Percentiles rank a stretch among this genome's conserved stretches.
Conservation (phyloP, 2,329 filamentous ascomycete genomes). For the Fusarium sp. region DNA sequence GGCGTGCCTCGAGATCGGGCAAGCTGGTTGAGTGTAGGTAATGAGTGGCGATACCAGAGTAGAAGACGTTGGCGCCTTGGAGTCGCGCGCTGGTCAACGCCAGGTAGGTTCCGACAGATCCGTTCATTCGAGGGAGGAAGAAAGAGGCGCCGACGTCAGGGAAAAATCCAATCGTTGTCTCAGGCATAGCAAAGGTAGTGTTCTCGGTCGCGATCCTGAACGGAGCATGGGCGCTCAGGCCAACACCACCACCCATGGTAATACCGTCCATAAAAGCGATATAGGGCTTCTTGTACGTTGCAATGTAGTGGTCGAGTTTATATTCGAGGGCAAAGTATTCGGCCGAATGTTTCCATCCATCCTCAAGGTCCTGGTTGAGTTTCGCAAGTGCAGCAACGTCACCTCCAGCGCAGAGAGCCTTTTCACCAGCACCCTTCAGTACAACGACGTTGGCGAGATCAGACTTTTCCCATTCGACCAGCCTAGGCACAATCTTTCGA, state of each 20-base stretch:
- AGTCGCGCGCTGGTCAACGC: constrained; percentile 89
- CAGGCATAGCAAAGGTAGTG: constrained; percentile 97
- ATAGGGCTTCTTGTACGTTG: constrained; percentile 92
- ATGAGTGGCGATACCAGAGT: constrained; percentile 92
- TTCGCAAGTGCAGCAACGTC: constrained; percentile 85
- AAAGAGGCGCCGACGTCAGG: constrained; percentile 97
- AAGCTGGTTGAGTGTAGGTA: constrained; percentile 93
- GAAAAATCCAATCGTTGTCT: constrained; percentile 98
- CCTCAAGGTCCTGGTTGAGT: constrained; percentile 74
- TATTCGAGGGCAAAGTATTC: constrained; percentile 97
- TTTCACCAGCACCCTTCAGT: constrained; percentile 87
- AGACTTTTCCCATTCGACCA: constrained; percentile 95
- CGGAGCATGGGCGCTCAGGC: constrained; percentile 92
- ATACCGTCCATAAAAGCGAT: constrained; percentile 97
- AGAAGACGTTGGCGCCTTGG: constrained; percentile 86
- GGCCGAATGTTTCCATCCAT: constrained; percentile 79
- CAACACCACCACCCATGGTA: constrained; percentile 98
- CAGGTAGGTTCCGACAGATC: constrained; percentile 88
- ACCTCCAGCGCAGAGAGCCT: constrained; percentile 92
- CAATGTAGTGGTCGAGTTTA: constrained; percentile 93
- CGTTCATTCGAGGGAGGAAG: constrained; percentile 91
- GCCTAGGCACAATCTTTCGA: constrained; percentile 88
- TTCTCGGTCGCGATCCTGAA: constrained; percentile 97
- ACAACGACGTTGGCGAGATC: constrained; percentile 93
- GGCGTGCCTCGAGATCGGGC: constrained; percentile 81